A percentile compares a stretch with the other conserved stretches of the same genome.
Evolutionary conservation across 73 alveolate genomes (phyloP).

Genomic region (Stentor coeruleus): DNA sequence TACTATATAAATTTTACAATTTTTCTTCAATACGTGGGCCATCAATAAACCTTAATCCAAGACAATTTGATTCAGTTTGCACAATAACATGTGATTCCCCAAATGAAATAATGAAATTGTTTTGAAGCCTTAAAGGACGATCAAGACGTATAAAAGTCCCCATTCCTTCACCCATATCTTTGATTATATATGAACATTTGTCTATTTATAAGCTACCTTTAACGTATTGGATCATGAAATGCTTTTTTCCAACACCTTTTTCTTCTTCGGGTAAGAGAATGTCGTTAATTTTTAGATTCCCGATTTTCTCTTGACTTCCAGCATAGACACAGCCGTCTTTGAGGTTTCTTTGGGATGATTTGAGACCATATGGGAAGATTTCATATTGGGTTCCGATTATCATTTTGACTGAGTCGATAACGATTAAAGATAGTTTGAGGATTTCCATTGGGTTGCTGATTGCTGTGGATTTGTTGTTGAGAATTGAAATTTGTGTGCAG

Average conservation of each 20-base stretch:
- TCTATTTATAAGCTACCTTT: neutral
- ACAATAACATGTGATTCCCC: conserved; percentile 12
- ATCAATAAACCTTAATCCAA: conserved; percentile 38
- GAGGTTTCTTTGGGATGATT: neutral
- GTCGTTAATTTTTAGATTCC: neutral
- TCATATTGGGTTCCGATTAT: neutral
- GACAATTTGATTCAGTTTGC: neutral
- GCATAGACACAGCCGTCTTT: conserved; percentile 14
- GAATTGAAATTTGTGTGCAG: no score
- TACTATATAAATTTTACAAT: conserved; percentile 27
- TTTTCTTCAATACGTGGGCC: conserved; percentile 47
- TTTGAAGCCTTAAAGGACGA: neutral
- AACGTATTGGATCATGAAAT: conserved; percentile 1
- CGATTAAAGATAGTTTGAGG: no score
- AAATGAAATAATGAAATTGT: neutral
- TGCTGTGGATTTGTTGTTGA: no score
- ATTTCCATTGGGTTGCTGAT: no score
- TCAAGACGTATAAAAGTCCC: neutral
- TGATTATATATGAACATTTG: conserved; percentile 12
- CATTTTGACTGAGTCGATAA: neutral
- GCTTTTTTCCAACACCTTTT: conserved; percentile 35
- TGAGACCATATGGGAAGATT: neutral
- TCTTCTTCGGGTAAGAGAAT: neutral
- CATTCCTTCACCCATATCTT: neutral
- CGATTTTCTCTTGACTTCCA: conserved; percentile 5